Evolutionary conservation across 495 filamentous ascomycete genomes (phyloP), one percentile per base, ranked within the genome.

Genomic region (Pseudevernia furfuracea): DNA sequence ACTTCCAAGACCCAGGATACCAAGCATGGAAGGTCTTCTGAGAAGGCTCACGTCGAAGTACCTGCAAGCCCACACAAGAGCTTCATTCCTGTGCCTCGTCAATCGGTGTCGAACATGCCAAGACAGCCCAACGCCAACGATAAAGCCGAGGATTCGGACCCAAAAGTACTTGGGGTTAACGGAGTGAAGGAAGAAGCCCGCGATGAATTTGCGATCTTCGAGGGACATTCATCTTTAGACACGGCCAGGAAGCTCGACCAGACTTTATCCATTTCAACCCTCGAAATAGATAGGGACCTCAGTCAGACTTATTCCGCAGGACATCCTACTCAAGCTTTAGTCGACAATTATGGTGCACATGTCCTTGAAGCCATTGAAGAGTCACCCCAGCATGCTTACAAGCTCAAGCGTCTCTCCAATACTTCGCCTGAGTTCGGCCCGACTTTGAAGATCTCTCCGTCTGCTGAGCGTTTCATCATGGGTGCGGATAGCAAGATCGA

Each of bases 391-490:
- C 60, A 66, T 17, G 56, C 62, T 23, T 70, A 72, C 38, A 69
- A 63, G 21, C 21, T 69, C 34, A 69, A 66, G 41, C 71, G 69
- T 23, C 58, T 73, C 15, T 71, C 71, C 23, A 46, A 52, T 7
- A 57, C 44, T 41, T 32, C 66, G 5, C 70, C 65, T 6, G 60
- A 59, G 9, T 62, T 67, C 38, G 73, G 73, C 0, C 75, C 76
- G 23, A 76, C 52, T 19, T 65, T 78, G 10, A 73, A 62, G 38
- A 74, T 78, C 36, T 73, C 73, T 0, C 46, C 68, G 3, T 74
- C 71, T n/a, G 76, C 76, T 19, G 71, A 76, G 11, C 64, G 70
- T 15, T 61, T 76, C 6, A 76, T 77, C 28, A 75, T 75, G 70
- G 75, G 75, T 12, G 53, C 64, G 46, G 69, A 57, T 11, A 59